Conservation (phyloP, 352 stramenopile genomes). For the Phytophthora podocarpi region DNA sequence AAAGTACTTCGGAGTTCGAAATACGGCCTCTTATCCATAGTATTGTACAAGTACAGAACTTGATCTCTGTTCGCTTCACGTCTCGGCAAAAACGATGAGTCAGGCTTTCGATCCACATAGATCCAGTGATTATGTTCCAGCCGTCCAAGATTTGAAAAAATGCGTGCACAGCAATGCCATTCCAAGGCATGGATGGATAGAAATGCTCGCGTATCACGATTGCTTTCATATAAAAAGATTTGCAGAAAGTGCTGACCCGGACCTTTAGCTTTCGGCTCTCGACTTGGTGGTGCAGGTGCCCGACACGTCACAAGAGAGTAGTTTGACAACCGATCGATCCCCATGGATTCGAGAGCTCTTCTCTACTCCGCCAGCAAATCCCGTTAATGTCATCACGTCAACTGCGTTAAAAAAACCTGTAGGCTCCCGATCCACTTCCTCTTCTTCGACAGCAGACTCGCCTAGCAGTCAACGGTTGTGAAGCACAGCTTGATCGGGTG, state of each 20-base stretch:
- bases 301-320: not conserved
- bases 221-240: not conserved
- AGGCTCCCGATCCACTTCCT: slow-evolving; percentile 1
- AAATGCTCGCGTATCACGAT: too few relatives aligned
- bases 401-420: not conserved
- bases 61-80: too few relatives aligned
- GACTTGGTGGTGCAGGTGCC: not conserved
- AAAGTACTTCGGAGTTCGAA: too few relatives aligned
- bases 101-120: slow-evolving; percentile 7
- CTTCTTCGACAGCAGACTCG: slow-evolving; percentile 1
- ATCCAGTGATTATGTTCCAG: slow-evolving; percentile 6
- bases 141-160: not conserved
- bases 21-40: too few relatives aligned
- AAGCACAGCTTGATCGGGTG: not conserved
- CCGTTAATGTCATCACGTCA: not conserved
- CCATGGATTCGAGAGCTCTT: not conserved
- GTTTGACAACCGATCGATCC: slow-evolving; percentile 8
- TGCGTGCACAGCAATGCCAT: not conserved
- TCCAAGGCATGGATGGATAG: not conserved
- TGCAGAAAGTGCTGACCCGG: not conserved
- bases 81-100: too few relatives aligned
- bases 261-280: too few relatives aligned
- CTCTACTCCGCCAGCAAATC: slow-evolving; percentile 12
- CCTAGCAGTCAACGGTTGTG: too few relatives aligned
- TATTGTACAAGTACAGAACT: too few relatives aligned